Evolutionary conservation across 1,284 basidiomycete species (phyloP).

Genomic region (Taiwanofungus camphoratus): DNA sequence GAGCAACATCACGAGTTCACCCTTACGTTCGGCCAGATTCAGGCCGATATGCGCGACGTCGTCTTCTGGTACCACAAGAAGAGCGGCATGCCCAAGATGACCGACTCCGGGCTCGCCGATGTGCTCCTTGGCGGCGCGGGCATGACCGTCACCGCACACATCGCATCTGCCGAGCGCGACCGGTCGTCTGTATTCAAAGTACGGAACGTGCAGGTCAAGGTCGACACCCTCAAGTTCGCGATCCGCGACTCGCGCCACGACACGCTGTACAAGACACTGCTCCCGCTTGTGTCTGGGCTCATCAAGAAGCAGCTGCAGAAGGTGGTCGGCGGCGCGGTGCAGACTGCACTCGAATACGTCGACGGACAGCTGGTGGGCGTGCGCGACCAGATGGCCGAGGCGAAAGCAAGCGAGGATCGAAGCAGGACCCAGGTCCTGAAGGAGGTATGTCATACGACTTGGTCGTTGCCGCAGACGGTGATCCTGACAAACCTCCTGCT

Average conservation of each 20-base stretch:
- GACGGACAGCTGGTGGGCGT: constrained; percentile 82
- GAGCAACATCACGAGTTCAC: constrained; percentile 65
- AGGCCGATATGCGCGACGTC: constrained; percentile 89
- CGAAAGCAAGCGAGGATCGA: constrained; percentile 48
- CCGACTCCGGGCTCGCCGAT: constrained; percentile 87
- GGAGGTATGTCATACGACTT: constrained; percentile 37
- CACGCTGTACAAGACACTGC: constrained; percentile 79
- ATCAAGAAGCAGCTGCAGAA: constrained; percentile 90
- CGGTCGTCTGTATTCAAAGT: constrained; percentile 74
- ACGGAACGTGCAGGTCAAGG: constrained; percentile 70
- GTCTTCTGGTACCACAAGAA: constrained; percentile 83
- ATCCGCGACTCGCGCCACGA: constrained; percentile 93
- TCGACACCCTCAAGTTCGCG: constrained; percentile 83
- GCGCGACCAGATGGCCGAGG: constrained; percentile 69
- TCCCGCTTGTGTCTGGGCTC: constrained; percentile 68
- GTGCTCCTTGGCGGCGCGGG: constrained; percentile 82
- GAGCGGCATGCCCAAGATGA: constrained; percentile 74
- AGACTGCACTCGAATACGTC: constrained; percentile 78
- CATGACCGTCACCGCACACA: constrained; percentile 56
- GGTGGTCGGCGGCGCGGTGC: constrained; percentile 73
- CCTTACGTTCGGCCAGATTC: constrained; percentile 78
- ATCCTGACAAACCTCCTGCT: constrained; percentile 1
- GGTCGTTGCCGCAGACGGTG: neutral
- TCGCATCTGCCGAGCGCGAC: constrained; percentile 63
- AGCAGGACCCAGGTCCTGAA: constrained; percentile 57